Conservation (phyloP, 2,329 filamentous ascomycete genomes). For the Diplodia mutila region DNA sequence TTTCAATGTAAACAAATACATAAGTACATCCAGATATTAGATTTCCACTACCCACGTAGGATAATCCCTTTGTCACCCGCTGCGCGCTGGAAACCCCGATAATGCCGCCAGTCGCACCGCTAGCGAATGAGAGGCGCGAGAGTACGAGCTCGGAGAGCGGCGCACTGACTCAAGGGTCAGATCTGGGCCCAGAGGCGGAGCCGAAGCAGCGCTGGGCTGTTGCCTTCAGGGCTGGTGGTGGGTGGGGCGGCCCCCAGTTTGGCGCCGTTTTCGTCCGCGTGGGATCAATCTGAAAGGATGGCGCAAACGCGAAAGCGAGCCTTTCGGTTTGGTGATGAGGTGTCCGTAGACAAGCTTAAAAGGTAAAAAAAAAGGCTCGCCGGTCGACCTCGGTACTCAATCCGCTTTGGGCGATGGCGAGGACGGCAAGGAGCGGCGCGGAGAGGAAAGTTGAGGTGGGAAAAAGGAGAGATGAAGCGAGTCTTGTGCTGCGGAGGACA, state of each 20-base stretch:
- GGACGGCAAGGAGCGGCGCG: no score
- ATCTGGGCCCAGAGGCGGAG: neutral
- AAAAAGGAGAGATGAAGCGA: neutral
- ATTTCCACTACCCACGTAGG: no score
- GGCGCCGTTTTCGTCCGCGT: neutral
- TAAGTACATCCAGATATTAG: no score
- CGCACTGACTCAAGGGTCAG: neutral
- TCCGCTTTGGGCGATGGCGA: neutral
- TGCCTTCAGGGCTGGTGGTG: neutral
- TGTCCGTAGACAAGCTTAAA: slow-evolving; percentile 13
- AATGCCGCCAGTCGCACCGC: neutral
- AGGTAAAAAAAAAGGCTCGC: neutral
- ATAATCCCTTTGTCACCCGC: no score
- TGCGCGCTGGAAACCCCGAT: no score
- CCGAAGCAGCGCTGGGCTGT: neutral
- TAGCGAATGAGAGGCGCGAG: neutral
- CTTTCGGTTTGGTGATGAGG: neutral
- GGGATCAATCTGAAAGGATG: neutral
- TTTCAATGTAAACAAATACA: no score
- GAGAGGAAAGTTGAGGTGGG: neutral
- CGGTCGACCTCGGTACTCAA: neutral
- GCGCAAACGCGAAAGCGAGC: neutral
- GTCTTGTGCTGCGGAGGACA: neutral
- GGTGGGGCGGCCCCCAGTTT: neutral
- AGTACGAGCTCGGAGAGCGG: neutral